Percentiles rank a stretch among this genome's conserved stretches.
Evolutionary conservation across 495 filamentous ascomycete genomes (phyloP).

Genomic region (Xylaria acuta): DNA sequence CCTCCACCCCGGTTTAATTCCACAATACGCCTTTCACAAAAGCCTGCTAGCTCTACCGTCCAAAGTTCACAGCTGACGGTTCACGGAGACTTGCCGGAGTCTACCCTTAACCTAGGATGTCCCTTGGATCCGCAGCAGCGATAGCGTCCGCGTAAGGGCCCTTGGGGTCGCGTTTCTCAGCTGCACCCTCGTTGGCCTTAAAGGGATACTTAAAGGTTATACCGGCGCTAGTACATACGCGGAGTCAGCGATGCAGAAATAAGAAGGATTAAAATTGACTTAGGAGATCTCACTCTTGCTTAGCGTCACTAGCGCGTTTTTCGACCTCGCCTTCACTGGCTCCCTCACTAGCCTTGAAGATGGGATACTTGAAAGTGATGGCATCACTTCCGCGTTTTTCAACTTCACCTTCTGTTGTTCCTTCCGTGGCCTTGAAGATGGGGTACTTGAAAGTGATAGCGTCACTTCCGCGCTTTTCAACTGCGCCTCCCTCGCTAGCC

Average conservation of each 20-base stretch:
- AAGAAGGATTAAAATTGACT: not conserved
- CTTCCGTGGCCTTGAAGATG: not conserved
- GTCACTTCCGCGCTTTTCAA: not conserved
- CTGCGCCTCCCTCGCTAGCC: not conserved
- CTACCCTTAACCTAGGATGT: not conserved
- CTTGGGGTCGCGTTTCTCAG: not conserved
- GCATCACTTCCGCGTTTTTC: not conserved
- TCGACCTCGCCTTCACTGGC: not conserved
- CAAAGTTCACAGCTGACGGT: not conserved
- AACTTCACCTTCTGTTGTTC: not conserved
- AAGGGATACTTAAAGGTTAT: not conserved
- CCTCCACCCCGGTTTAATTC: not conserved
- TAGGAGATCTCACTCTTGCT: not conserved
- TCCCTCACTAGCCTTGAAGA: not conserved
- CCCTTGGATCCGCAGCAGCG: slow-evolving; percentile 10
- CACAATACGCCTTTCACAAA: not conserved
- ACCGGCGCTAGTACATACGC: not conserved
- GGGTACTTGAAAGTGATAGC: not conserved
- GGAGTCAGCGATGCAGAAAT: not conserved
- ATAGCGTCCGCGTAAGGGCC: slow-evolving; percentile 9
- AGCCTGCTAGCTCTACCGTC: not conserved
- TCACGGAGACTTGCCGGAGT: not conserved
- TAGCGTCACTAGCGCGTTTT: not conserved
- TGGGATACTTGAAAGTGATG: not conserved
- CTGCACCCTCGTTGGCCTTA: not conserved